These are phyloP conservation scores for Aureoboletus auriporus DNA, from an alignment of 768 basidiomycete genomes.

Conservation along the genomic window DNA sequence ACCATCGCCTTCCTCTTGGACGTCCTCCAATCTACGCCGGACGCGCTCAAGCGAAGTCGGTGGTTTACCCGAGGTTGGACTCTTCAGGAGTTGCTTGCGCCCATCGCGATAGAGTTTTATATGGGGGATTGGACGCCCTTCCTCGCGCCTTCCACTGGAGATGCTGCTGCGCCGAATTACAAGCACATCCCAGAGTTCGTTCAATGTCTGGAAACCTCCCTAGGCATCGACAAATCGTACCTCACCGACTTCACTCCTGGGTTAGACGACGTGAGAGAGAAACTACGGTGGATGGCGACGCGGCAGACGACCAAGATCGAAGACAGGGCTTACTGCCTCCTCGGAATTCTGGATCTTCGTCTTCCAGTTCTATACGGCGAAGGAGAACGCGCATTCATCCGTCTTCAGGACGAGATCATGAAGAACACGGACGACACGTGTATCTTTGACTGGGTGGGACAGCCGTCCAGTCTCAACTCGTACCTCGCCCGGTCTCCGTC, in stretches of 20 bases:
- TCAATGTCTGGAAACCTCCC: constrained; percentile 10
- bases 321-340: constrained; percentile 29
- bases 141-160: background rate
- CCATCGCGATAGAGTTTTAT: constrained; percentile 21
- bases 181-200: constrained; percentile 21
- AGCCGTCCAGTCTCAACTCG: constrained; percentile 23
- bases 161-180: constrained; percentile 12
- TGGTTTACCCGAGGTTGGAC: constrained; percentile 28
- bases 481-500: constrained; percentile 22
- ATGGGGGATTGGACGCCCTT: constrained; percentile 24
- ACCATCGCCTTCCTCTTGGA: constrained; percentile 29
- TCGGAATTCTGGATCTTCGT: constrained; percentile 24
- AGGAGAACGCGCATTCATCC: constrained; percentile 18
- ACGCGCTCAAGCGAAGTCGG: constrained; percentile 15
- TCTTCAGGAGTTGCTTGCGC: constrained; percentile 28
- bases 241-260: constrained; percentile 23
- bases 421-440: constrained; percentile 22
- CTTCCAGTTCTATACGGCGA: constrained; percentile 29
- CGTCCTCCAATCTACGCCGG: constrained; percentile 9
- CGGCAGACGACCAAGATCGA: constrained; percentile 27
- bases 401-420: constrained; percentile 28
- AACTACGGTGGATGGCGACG: constrained; percentile 24
- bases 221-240: constrained; percentile 16
- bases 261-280: constrained; percentile 23
- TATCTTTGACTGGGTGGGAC: constrained; percentile 28